Percentiles rank a stretch among this genome's conserved stretches.
Conservation (phyloP, 331 rosid species). For the Phaseolus coccineus region DNA sequence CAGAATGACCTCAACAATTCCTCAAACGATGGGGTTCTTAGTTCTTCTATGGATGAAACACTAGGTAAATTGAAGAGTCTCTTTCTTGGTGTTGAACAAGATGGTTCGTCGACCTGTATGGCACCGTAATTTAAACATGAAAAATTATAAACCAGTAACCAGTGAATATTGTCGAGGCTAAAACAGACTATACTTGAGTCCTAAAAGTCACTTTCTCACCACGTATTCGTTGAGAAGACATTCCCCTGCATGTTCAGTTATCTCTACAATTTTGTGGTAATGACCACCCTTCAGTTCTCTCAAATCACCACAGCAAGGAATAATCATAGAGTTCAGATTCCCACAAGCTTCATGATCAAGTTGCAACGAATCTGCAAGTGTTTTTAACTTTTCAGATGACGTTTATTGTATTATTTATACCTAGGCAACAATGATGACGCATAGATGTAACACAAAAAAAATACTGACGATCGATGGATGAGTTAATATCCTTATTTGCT, state of each 20-base stretch:
- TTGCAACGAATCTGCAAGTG: conserved; percentile 85
- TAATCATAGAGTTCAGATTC: conserved; percentile 80
- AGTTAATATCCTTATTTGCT: conserved; percentile 83
- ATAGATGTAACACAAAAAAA: conserved; percentile 39
- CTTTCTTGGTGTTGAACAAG: conserved; percentile 94
- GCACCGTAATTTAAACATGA: conserved; percentile 20
- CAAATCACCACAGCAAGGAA: conserved; percentile 90
- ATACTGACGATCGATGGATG: conserved; percentile 83
- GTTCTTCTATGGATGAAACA: conserved; percentile 84
- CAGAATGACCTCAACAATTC: conserved; percentile 85
- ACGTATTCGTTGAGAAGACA: conserved; percentile 83
- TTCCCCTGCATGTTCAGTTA: conserved; percentile 89
- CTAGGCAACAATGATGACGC: conserved; percentile 20
- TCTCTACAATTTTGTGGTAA: conserved; percentile 88
- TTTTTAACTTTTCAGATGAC: conserved; percentile 43
- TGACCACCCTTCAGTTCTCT: conserved; percentile 95
- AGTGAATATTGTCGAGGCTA: neutral
- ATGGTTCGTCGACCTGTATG: conserved; percentile 89
- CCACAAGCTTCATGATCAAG: conserved; percentile 96
- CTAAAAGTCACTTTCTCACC: conserved; percentile 57
- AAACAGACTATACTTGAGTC: neutral
- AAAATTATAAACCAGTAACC: conserved; percentile 7
- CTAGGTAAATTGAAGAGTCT: conserved; percentile 91
- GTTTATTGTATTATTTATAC: conserved; percentile 12
- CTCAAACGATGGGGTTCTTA: conserved; percentile 91